Evolutionary conservation across 352 stramenopile species (phyloP), one percentile per base, ranked within the genome.

Genomic region (Phytophthora niederhauseri): DNA sequence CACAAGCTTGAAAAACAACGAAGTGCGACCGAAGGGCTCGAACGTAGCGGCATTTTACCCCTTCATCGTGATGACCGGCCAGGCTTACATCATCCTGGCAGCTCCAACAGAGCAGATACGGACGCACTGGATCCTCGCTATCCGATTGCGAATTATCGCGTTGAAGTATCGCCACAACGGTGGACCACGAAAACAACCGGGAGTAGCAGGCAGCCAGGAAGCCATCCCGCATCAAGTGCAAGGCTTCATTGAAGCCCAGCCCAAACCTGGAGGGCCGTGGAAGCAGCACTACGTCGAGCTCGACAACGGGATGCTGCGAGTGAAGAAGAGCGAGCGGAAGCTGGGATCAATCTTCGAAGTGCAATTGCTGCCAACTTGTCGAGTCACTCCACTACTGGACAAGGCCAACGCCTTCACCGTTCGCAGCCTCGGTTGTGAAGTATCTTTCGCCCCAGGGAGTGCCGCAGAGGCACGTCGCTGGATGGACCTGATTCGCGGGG

Each of bases 221-320:
- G 12, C 30, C 0, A 60, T 34, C 22, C 49, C 75, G 9, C 67
- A 65, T 7, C 78, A 85, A 15, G 66, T 90, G 9, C 77, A 82
- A 9, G 73, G 74, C n/a, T 88, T 89, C 51, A 79, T 91, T 36
- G 76, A 90, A 22, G 76, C 85, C n/a, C 78, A 89, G 57, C 56
- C 71, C 22, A 81, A 73, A n/a, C 77, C 74, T 0, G 81, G 76
- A 11, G 72, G 66, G 28, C 61, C 63, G 4, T 92, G 84, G 82
- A 91, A 90, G 57, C 71, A 73, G 22, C 68, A 75, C 36, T 91
- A 81, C 45, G 81, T 91, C 20, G 85, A 91, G 45, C 60, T 91
- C 1, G 80, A 89, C 28, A 87, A 91, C 52, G 78, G 81, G 14
- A 85, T 89, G 64, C 64, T 93, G 28, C 82, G 85, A 19, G 73